These are phyloP conservation scores for Fusarium sp. DNA, from an alignment of 2,329 filamentous ascomycete genomes.

Conservation along the genomic window DNA sequence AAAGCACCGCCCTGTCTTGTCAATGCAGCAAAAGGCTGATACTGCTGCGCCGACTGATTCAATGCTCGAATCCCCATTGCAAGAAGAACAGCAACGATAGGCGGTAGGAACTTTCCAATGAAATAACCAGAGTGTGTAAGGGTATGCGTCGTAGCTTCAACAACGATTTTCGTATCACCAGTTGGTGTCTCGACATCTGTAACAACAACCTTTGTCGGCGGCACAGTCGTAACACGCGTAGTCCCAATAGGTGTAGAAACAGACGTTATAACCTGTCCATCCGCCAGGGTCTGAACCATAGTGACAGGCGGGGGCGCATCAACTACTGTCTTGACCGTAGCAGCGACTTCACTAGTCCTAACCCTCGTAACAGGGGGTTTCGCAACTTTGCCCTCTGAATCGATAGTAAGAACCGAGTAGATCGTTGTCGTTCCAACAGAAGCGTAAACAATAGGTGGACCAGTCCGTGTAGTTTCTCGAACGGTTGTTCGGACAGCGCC, in stretches of 20 bases:
- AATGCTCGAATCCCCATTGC: conserved; percentile 51
- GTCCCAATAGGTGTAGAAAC: conserved; percentile 14
- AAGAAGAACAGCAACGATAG: conserved; percentile 50
- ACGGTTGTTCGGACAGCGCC: conserved; percentile 9
- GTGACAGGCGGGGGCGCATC: conserved; percentile 11
- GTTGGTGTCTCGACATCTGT: conserved; percentile 23
- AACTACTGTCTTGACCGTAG: conserved; percentile 26
- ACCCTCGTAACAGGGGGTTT: conserved; percentile 13
- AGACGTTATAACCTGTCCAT: conserved; percentile 18
- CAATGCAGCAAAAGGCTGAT: conserved; percentile 55
- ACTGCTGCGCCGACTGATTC: conserved; percentile 51
- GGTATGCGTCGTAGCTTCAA: conserved; percentile 24
- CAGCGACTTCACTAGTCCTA: conserved; percentile 17
- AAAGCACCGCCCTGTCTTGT: conserved; percentile 46
- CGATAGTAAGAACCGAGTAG: conserved; percentile 24
- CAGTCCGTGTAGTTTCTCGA: conserved; percentile 6
- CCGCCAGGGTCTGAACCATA: conserved; percentile 14
- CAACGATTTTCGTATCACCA: conserved; percentile 6
- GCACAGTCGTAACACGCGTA: conserved; percentile 25
- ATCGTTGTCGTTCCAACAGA: conserved; percentile 27
- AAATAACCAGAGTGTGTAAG: conserved; percentile 44
- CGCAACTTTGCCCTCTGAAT: conserved; percentile 4
- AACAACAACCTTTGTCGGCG: conserved; percentile 18
- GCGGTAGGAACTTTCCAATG: conserved; percentile 52
- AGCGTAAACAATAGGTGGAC: conserved; percentile 19